phyloP scores from a whole-genome alignment of 441 rosid genomes.

The Capsella rubella region DNA sequence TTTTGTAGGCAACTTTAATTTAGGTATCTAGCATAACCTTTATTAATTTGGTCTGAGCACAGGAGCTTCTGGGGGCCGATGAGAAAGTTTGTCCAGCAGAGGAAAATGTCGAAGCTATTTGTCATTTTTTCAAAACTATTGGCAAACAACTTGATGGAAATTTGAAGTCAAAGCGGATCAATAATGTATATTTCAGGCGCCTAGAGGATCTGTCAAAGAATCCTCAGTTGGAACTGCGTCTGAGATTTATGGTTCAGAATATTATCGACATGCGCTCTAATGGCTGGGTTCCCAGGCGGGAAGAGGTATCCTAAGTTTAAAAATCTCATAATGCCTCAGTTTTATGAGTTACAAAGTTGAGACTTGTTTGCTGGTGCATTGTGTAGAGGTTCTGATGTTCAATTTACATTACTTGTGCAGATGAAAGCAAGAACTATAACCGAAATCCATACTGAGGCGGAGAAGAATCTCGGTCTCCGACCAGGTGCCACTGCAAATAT shows the following conservation, averaged over 20 bases:
- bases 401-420: conserved; percentile 49
- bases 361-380: background rate
- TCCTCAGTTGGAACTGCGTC: conserved; percentile 71
- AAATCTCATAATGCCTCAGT: conserved; percentile 1
- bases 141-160: conserved; percentile 88
- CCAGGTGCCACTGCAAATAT: conserved; percentile 94
- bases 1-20: conserved; percentile 2
- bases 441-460: conserved; percentile 96
- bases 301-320: conserved; percentile 63
- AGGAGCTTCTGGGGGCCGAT: conserved; percentile 89
- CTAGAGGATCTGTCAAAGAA: conserved; percentile 69
- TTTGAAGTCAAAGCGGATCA: conserved; percentile 68
- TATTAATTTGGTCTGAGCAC: conserved; percentile 29
- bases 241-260: conserved; percentile 84
- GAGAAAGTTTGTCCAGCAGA: conserved; percentile 74
- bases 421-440: conserved; percentile 89
- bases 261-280: conserved; percentile 74
- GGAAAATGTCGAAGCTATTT: conserved; percentile 95
- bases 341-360: conserved; percentile 27
- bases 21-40: conserved; percentile 19
- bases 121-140: conserved; percentile 83
- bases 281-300: conserved; percentile 93
- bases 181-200: conserved; percentile 69
- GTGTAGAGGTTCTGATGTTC: conserved; percentile 13
- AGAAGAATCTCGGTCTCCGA: conserved; percentile 85